Evolutionary conservation across 805 yeast species (phyloP).

Genomic region (Saccharomycopsis babjevae): DNA sequence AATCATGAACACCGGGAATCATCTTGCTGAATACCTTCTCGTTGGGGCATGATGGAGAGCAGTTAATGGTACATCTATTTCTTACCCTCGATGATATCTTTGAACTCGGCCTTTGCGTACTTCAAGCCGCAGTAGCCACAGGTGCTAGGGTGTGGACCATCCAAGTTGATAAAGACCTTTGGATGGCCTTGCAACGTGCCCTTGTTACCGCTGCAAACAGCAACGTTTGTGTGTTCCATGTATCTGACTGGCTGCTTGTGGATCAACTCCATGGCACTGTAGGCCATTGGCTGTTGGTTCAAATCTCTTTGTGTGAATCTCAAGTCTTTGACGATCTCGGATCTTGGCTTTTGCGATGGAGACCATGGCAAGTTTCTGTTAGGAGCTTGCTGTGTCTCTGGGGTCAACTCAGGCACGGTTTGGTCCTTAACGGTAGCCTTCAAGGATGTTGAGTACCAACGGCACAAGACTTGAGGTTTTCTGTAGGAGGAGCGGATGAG

Average conservation of each 20-base stretch:
- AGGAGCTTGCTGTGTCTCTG: conserved; percentile 52
- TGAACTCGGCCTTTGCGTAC: conserved; percentile 25
- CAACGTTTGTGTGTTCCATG: conserved; percentile 45
- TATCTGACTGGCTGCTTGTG: conserved; percentile 62
- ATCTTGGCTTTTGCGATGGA: conserved; percentile 49
- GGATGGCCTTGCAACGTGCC: conserved; percentile 76
- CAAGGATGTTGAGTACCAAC: conserved; percentile 9
- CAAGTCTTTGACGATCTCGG: conserved; percentile 46
- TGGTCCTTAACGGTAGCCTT: conserved; percentile 12
- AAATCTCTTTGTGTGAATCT: conserved; percentile 67
- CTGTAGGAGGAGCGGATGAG: not conserved
- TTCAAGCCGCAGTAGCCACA: conserved; percentile 79
- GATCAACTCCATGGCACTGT: conserved; percentile 77
- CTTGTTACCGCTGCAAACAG: conserved; percentile 77
- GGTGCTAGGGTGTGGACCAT: conserved; percentile 57
- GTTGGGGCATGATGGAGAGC: no score
- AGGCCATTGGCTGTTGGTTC: conserved; percentile 61
- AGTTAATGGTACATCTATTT: not conserved
- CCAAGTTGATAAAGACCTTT: conserved; percentile 69
- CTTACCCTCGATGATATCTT: conserved; percentile 10
- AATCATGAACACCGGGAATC: no score
- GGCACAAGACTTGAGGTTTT: not conserved
- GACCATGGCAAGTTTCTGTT: conserved; percentile 69
- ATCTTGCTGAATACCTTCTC: no score
- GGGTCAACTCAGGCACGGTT: conserved; percentile 2